Evolutionary conservation across 805 yeast genomes (phyloP), one percentile per base, ranked within the genome.

Genomic region (Yamadazyma ubonensis): DNA sequence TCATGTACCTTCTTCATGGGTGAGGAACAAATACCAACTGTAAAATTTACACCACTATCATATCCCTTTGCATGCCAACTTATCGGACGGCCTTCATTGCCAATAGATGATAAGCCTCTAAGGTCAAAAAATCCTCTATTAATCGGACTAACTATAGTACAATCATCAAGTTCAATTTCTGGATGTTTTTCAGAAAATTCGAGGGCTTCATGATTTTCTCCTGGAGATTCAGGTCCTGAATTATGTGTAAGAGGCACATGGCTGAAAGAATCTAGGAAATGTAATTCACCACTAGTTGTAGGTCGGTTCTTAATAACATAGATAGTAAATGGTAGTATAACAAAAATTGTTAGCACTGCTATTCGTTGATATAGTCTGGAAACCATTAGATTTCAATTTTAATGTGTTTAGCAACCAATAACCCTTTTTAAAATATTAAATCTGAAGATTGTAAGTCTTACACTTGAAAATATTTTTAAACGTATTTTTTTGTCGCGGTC

Each of bases 61-160:
- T 73, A 75, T 0, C 95, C 95, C 44, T 73, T 74, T 3, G 90
- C 79, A 28, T 70, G 61, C 87, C 90, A 86, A 17, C 82, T 59
- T 22, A 44, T n/a, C 6, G 70, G 50, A 50, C 60, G 46, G 66
- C 79, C 66, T 59, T 73, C 67, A 61, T 80, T 47, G 45, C 73
- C 46, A 55, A 65, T 42, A 54, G 76, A 38, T 48, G 78, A 57
- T 66, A 80, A 59, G 53, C 77, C 53, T 51, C 77, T 39, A 66
- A 80, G 58, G 65, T 73, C 58, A 63, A 77, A 64, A 67, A 79
- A 65, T 65, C 81, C 52, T 58, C 71, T 57, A 72, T 66, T 52
- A 11, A 52, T 36, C 0, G 73, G 72, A 39, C 59, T 61, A 21
- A 60, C 41, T 2, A 66, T 65, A 2, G 75, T 69, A 36, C 75